Base-by-base conservation (phyloP, 495 filamentous ascomycete species). In the Rhypophila decipiens region DNA sequence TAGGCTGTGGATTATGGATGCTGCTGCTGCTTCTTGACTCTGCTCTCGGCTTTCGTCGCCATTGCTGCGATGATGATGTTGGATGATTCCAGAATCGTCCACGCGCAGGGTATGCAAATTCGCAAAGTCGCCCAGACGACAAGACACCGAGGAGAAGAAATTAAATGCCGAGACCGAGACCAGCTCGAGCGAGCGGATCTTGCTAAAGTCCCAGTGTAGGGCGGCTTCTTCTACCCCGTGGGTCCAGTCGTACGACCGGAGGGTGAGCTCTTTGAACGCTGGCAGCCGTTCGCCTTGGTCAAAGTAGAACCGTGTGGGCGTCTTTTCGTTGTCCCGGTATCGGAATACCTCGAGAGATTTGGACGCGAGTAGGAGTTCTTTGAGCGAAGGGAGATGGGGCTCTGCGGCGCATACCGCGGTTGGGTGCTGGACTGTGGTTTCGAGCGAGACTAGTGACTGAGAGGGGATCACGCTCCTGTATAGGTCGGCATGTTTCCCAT, bases 241-340 rank as follows among this genome's bases (percentile, higher is more conserved):
- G 8, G 57, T 56, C 65, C 65, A 68, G 42, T 66, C 50, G 36
- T 68, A 68, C 2, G 48, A 58, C 23, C 49, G 57, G 10, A 68
- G 46, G n/a, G 15, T 55, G 12, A 68, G 47, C 2, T 59, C 52
- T 20, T 47, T 35, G 2, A 67, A 56, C 7, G 64, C 45, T 3
- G 63, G 63, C 4, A 68, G 31, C 19, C 63, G 59, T 36, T 68
- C 63, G 13, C 39, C 41, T 3, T 11, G 50, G 4, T 42, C 36
- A 9, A 68, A 64, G 12, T 23, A 23, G 24, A 68, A 65, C 3
- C 24, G 38, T 18, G 53, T 60, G 2, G 59, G 59, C 40, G 63
- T 56, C 8, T 61, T 59, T 13, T 55, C 43, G 41, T 59, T 59
- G 3, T 52, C n/a, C n/a, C n/a, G 37, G 49, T 63, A 63, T 21